Evolutionary conservation across 2,329 filamentous ascomycete genomes (phyloP), one percentile per base, ranked within the genome.

Genomic region (Trichoderma sp.): DNA sequence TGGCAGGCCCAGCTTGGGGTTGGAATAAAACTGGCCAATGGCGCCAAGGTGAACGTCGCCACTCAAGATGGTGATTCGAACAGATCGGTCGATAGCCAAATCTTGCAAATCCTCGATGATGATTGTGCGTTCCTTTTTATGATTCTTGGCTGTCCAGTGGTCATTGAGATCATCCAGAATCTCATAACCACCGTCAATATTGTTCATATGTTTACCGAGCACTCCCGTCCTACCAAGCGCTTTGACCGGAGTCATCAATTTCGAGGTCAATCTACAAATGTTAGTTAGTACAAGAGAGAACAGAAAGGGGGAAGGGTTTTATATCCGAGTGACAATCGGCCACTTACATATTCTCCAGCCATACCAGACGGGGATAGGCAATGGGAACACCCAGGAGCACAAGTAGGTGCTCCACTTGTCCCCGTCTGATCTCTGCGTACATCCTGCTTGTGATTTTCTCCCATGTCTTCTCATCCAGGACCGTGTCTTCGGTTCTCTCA

Each of bases 131-230:
- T 99, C 96, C 30, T 90, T 87, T 80, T 98, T 99, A 84, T 98
- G 95, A 78, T 94, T 93, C 79, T 94, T 97, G 47, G 95, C 93
- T 1, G 95, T 98, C 96, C 96, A 99, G 79, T 99, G 95, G 80
- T 98, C 96, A 79, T 98, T 95, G 11, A 97, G 84, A 76, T 97
- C 94, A 78, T 97, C 95, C 32, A 97, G 85, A 15, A 98, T 93
- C 81, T 98, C 96, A 6, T 96, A 92, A 20, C 94, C 94, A 26
- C 94, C 94, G 77, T 98, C 95, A 76, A 97, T 95, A 75, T 92
- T 92, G 83, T 97, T 97, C 50, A 97, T 85, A 57, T 97, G 89
- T 72, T 88, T 88, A 4, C 94, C 93, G 66, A 98, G 86, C 75
- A 97, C 81, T 1, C 95, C 95, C 43, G 92, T 88, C 77, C 93